Conservation (phyloP, 2,329 filamentous ascomycete genomes). For the Cladosporium sp. region DNA sequence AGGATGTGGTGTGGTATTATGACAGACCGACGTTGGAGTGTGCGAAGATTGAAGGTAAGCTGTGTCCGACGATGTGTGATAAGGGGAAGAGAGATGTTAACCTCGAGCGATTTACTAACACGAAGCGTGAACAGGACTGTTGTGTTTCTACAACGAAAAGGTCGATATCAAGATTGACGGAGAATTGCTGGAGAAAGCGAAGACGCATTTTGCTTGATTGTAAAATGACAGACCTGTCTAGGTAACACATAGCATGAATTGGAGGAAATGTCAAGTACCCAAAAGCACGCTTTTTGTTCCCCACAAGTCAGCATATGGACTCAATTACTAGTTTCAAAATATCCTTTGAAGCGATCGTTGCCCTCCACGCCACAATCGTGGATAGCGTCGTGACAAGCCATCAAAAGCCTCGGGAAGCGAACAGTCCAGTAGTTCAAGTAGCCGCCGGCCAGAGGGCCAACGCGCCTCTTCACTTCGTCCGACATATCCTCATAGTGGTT, state of each 20-base stretch:
- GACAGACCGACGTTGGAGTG: slow-evolving; percentile 54
- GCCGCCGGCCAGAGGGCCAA: slow-evolving; percentile 67
- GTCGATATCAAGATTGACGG: slow-evolving; percentile 57
- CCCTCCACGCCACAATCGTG: slow-evolving; percentile 61
- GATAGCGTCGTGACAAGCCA: slow-evolving; percentile 74
- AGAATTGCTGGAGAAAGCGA: slow-evolving; percentile 28
- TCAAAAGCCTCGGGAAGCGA: slow-evolving; percentile 72
- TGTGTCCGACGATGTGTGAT: not conserved
- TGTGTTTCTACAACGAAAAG: slow-evolving; percentile 66
- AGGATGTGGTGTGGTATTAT: slow-evolving; percentile 62
- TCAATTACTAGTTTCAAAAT: slow-evolving; percentile 47
- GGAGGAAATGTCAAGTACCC: not conserved
- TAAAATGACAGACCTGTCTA: not conserved
- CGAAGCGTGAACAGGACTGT: slow-evolving; percentile 13
- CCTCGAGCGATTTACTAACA: not conserved
- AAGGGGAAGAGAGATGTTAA: no score
- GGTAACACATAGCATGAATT: not conserved
- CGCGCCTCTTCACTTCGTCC: slow-evolving; percentile 66
- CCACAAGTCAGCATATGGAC: not conserved
- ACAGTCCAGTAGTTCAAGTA: slow-evolving; percentile 82
- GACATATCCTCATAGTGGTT: slow-evolving; percentile 98
- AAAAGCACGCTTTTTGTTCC: not conserved
- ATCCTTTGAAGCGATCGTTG: slow-evolving; percentile 66
- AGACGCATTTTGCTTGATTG: slow-evolving; percentile 25
- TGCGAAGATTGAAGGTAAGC: slow-evolving; percentile 48